Evolutionary conservation across 345 rosid species (phyloP), one percentile per base, ranked within the genome.

Genomic region (Murraya paniculata): DNA sequence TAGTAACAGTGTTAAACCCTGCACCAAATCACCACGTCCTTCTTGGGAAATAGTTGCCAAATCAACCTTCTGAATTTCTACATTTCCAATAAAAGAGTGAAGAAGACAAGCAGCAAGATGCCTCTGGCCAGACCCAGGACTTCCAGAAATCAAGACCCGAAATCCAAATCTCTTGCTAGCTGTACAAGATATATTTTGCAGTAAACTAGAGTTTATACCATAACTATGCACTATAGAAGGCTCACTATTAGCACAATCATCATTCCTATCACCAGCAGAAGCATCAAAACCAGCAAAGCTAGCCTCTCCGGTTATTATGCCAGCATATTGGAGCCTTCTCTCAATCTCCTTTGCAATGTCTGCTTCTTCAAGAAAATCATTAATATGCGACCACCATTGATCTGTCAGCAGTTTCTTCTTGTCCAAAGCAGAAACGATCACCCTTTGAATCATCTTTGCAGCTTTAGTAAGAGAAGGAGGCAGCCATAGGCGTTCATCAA

Each of bases 91-190:
- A 71, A 90, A 96, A 87, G 94, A 89, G 69, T 90, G 94, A 83
- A 96, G 93, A 73, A 94, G 83, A 86, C 97, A 92, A 76, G 98
- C 91, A 83, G 95, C 98, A 76, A 96, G 87, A 89, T 92, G 97
- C 72, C 89, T 89, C 87, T 96, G 99, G 75, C 97, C 99, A 79
- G 94, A 91, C 88, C 88, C 82, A n/a, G 92, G 86, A 78, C 81
- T 80, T 81, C 98, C 99, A 83, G 97, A 87, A 84, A 96, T 85
- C 83, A 96, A 85, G 62, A 92, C 69, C 64, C 91, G 92, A 80
- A 90, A 91, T 74, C 96, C 95, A 60, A 88, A 86, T 79, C 80
- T 89, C 78, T 84, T 90, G 77, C 81, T 76, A 67, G 91, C 80
- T 72, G 84, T 80, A 80, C 81, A 73, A 82, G 85, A 85, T 53